Percentiles rank a stretch among this genome's conserved stretches.
phyloP scores from a whole-genome alignment of 352 stramenopile genomes.

The Globisporangium viniferum region DNA sequence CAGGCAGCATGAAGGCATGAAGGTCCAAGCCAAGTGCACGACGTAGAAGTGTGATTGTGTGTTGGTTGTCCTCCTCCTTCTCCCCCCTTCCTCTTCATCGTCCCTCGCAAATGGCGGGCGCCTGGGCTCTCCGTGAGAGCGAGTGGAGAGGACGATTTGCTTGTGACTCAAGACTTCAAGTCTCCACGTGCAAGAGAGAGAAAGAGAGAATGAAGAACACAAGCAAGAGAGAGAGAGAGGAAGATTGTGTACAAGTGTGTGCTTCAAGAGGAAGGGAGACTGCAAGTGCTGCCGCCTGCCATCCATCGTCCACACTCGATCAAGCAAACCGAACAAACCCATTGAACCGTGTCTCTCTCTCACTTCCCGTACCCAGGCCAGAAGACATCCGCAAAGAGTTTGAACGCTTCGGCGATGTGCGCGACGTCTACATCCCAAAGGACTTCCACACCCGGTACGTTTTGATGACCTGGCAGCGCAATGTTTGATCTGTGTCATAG shows the following conservation, averaged over 20 bases:
- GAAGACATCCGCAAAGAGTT: constrained; percentile 92
- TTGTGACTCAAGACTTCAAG: constrained; percentile 10
- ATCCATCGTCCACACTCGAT: not conserved
- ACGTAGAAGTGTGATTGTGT: constrained; percentile 6
- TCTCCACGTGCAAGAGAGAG: constrained; percentile 2
- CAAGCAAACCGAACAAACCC: not conserved
- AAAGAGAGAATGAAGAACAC: not conserved
- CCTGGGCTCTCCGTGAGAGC: not conserved
- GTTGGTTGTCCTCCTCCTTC: not conserved
- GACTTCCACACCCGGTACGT: constrained; percentile 91
- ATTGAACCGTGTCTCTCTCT: constrained; percentile 1
- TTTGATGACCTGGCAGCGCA: not conserved
- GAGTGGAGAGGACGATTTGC: not conserved
- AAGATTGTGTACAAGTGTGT: constrained; percentile 3
- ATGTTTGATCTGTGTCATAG: not conserved
- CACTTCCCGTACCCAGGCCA: constrained; percentile 33
- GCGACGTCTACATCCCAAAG: constrained; percentile 95
- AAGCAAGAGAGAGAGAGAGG: constrained; percentile 1
- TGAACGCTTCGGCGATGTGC: constrained; percentile 91
- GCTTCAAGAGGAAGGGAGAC: constrained; percentile 1
- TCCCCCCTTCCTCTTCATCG: not conserved
- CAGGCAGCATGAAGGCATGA: not conserved
- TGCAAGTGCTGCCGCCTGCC: not conserved
- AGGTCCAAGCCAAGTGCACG: constrained; percentile 10
- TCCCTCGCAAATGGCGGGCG: not conserved